These are phyloP conservation scores for Rhizophora mangle DNA, from an alignment of 345 rosid genomes.

Conservation along the genomic window DNA sequence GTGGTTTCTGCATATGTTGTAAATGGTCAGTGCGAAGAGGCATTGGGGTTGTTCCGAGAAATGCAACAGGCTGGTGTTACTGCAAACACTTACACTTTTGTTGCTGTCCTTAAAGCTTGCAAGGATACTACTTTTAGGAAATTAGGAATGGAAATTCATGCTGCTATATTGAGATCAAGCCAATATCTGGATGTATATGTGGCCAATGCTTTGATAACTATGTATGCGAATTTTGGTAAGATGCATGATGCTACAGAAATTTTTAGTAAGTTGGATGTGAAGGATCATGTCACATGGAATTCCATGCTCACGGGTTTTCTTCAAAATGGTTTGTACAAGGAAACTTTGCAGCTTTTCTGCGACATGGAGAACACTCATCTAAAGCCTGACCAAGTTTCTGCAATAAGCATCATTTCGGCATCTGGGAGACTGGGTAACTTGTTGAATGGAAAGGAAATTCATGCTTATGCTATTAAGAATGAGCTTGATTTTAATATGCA, in stretches of 20 bases:
- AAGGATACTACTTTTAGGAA: slow-evolving; percentile 40
- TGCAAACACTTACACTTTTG: slow-evolving; percentile 48
- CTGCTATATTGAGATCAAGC: slow-evolving; percentile 51
- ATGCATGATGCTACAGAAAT: slow-evolving; percentile 44
- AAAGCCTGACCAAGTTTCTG: slow-evolving; percentile 55
- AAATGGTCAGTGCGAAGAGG: slow-evolving; percentile 46
- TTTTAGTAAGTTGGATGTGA: slow-evolving; percentile 36
- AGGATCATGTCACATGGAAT: slow-evolving; percentile 62
- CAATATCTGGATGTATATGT: slow-evolving; percentile 40
- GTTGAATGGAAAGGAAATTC: slow-evolving; percentile 71
- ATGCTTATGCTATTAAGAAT: slow-evolving; percentile 61
- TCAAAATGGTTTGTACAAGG: slow-evolving; percentile 49
- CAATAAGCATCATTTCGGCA: slow-evolving; percentile 47
- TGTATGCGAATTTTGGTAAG: slow-evolving; percentile 55
- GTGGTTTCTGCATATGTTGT: slow-evolving; percentile 59
- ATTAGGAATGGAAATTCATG: slow-evolving; percentile 70
- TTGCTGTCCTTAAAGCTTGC: slow-evolving; percentile 73
- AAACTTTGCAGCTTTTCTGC: slow-evolving; percentile 51
- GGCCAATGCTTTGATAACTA: slow-evolving; percentile 68
- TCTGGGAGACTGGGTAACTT: slow-evolving; percentile 57
- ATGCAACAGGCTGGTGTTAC: slow-evolving; percentile 49
- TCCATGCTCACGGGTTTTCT: slow-evolving; percentile 61
- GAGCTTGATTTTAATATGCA: slow-evolving; percentile 50
- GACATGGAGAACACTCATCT: slow-evolving; percentile 45
- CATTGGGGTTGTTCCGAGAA: slow-evolving; percentile 51